Evolutionary conservation across 371 early-diverging fungal species (phyloP).

Genomic region (Mucor sp.): DNA sequence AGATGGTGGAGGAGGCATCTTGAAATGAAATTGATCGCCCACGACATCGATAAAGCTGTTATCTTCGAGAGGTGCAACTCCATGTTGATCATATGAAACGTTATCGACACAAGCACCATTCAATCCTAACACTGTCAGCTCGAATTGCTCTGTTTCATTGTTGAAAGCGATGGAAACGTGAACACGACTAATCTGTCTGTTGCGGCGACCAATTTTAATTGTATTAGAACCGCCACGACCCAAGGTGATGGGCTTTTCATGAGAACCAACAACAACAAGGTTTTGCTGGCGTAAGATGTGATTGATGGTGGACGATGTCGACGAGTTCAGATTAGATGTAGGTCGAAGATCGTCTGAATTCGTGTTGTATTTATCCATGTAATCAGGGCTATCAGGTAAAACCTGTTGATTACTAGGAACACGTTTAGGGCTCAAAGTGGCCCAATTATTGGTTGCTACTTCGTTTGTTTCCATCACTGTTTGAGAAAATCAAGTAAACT

Average conservation of each 20-base stretch:
- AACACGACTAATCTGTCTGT: conserved; percentile 60
- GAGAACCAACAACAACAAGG: conserved; percentile 43
- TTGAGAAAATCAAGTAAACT: not conserved
- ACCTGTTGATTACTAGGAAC: not conserved
- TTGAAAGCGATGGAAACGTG: conserved; percentile 59
- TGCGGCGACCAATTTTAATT: conserved; percentile 59
- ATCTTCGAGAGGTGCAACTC: conserved; percentile 29
- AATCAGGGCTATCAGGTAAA: conserved; percentile 16
- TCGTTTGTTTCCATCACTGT: not conserved
- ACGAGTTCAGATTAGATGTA: conserved; percentile 27
- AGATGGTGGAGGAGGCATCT: conserved; percentile 22
- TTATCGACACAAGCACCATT: conserved; percentile 54
- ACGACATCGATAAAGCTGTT: conserved; percentile 43
- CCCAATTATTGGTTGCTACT: not conserved
- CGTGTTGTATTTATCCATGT: conserved; percentile 4
- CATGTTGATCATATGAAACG: conserved; percentile 36
- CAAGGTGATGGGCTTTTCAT: conserved; percentile 49
- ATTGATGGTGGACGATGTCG: not conserved
- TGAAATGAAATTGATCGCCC: conserved; percentile 35
- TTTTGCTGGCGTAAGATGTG: conserved; percentile 5
- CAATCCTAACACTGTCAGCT: conserved; percentile 56
- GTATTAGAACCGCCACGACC: conserved; percentile 61
- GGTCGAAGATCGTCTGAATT: conserved; percentile 44
- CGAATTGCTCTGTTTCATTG: conserved; percentile 29
- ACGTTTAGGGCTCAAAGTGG: not conserved